phyloP scores from a whole-genome alignment of 352 stramenopile species.

The Globisporangium acanthophoron region DNA sequence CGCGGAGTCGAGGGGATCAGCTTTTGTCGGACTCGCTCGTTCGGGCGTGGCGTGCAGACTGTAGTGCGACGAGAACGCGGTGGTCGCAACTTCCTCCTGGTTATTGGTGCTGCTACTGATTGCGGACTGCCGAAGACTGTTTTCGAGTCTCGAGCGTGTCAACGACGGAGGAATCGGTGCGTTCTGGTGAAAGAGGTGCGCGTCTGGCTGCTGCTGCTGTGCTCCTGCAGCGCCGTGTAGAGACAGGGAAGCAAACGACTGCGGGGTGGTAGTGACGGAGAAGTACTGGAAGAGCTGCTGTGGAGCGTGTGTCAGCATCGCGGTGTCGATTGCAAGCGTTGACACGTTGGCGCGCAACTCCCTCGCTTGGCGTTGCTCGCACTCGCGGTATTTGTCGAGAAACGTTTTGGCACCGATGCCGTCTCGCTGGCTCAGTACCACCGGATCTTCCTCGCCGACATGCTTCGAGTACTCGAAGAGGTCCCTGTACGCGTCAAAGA shows the following conservation, averaged over 20 bases:
- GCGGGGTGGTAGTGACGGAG: neutral
- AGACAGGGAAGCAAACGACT: neutral
- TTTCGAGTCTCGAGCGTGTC: conserved; percentile 11
- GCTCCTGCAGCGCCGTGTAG: neutral
- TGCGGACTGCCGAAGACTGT: conserved; percentile 7
- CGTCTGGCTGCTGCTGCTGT: neutral
- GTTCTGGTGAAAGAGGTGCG: neutral
- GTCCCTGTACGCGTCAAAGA: conserved; percentile 57
- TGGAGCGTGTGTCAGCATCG: neutral
- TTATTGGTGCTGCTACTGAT: conserved; percentile 9
- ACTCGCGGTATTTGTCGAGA: conserved; percentile 41
- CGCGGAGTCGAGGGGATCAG: neutral
- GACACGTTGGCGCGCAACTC: conserved; percentile 4
- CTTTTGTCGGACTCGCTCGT: conserved; percentile 1
- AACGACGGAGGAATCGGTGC: neutral
- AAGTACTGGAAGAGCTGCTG: neutral
- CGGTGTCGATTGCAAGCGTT: conserved; percentile 2
- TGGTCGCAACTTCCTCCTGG: conserved; percentile 5
- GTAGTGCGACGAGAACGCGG: neutral
- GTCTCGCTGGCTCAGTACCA: conserved; percentile 5
- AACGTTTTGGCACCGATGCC: conserved; percentile 29
- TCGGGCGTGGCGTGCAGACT: neutral
- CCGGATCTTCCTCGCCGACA: conserved; percentile 17
- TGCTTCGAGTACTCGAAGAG: conserved; percentile 67
- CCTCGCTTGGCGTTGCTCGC: conserved; percentile 23